Evolutionary conservation across 148 eudicot genomes (phyloP), one percentile per base, ranked within the genome.

Genomic region (Spergularia bocconei): DNA sequence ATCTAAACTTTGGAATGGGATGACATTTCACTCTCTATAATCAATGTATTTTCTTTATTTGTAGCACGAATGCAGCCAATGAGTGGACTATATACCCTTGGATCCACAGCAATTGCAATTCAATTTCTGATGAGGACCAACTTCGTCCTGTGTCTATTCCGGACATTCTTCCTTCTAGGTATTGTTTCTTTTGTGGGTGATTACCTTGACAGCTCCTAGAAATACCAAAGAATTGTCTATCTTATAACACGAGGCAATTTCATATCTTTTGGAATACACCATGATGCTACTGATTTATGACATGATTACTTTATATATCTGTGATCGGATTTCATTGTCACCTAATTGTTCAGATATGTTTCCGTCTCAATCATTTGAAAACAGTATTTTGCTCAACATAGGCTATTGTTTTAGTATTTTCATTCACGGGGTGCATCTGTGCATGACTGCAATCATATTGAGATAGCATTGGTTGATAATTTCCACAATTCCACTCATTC

Each of bases 21-120:
- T 29, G 23, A 16, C 36, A 56, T 58, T 67, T 67, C 4, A 13
- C 72, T 67, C 13, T 33, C 39, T 67, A 33, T 52, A 63, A 70
- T 14, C 53, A 47, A 48, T 57, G 47, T 6, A 9, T 52, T 59
- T 54, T 60, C 12, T 72, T 47, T 75, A 65, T 69, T 73, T 51
- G 81, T 83, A 95, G 99, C 47, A 62, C 92, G 74, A 85, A 87
- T 60, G 63, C 83, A 62, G 89, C 85, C 21, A 89, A 78, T 74
- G 96, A 95, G 81, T 95, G 99, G 99, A 88, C 89, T 44, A 77
- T 95, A 79, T 88, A 92, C 84, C 98, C 99, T 60, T 95, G 99
- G 99, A 89, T 95, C 72, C 99, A 95, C 79, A 92, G 97, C 86
- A 95, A 95, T 78, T 92, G 97, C 85, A 95, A 95, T 80, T 89